Evolutionary conservation across 768 basidiomycete species (phyloP).

Genomic region (Omphalotus guepiniiformis): DNA sequence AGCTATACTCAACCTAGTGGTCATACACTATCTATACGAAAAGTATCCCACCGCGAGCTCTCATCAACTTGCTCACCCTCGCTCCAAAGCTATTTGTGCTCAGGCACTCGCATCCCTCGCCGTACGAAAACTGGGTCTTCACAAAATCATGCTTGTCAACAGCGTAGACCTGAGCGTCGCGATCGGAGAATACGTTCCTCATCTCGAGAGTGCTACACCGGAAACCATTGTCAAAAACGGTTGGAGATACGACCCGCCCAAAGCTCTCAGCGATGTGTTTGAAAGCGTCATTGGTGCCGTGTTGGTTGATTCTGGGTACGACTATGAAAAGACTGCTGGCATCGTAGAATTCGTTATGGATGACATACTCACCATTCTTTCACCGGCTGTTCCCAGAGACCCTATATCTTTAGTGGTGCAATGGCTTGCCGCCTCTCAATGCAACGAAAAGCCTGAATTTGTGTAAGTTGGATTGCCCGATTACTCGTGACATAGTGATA

Average conservation of each 20-base stretch:
- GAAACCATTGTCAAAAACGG: constrained; percentile 62
- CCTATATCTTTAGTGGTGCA: constrained; percentile 70
- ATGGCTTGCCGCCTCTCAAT: constrained; percentile 60
- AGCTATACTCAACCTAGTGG: constrained; percentile 72
- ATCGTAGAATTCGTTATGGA: constrained; percentile 63
- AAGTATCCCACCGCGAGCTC: constrained; percentile 72
- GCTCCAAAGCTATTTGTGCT: constrained; percentile 68
- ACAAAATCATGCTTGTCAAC: constrained; percentile 68
- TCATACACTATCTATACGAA: constrained; percentile 66
- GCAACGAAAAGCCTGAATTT: constrained; percentile 41
- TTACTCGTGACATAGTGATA: background rate
- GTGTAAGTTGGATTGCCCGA: constrained; percentile 28
- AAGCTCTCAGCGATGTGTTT: constrained; percentile 78
- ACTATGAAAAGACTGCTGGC: constrained; percentile 62
- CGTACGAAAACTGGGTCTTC: constrained; percentile 59
- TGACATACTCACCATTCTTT: constrained; percentile 58
- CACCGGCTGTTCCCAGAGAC: constrained; percentile 58
- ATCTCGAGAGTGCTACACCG: constrained; percentile 50
- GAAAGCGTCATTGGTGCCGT: constrained; percentile 85
- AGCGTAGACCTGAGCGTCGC: constrained; percentile 63
- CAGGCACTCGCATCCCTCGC: constrained; percentile 68
- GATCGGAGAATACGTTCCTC: constrained; percentile 55
- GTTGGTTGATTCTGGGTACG: constrained; percentile 73
- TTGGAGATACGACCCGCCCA: constrained; percentile 85
- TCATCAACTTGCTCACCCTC: constrained; percentile 69